Base-by-base conservation (phyloP, 139 green algal genomes). In the Chlamydomonas sp. region DNA sequence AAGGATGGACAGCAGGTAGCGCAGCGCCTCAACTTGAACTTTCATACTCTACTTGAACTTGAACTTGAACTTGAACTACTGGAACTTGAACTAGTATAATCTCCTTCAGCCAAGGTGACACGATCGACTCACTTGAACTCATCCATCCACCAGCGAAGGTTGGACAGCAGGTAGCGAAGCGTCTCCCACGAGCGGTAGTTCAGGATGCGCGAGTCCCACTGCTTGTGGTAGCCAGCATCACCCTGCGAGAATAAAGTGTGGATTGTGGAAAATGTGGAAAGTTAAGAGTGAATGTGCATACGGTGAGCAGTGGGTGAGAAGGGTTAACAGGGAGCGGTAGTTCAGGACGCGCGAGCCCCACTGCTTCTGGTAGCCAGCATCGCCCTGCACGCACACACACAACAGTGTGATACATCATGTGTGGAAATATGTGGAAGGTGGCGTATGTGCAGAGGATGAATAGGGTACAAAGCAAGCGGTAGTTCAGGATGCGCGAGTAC, bases 1-100 rank as follows among this genome's bases (percentile, higher is more conserved):
- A 49, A 98, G 65, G 77, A 98, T 98, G 57, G 87, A 96, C 26
- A 98, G 89, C 58, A 97, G 85, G 71, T 93, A 96, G 33, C 92
- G 79, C 75, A 92, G 79, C 16, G 84, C 77, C 68, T 88, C 76
- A n/a, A n/a, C n/a, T n/a, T n/a, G n/a, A n/a, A n/a, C n/a, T n/a
- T n/a, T n/a, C n/a, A n/a, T n/a, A n/a, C n/a, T n/a, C n/a, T n/a
- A n/a, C n/a, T n/a, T n/a, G n/a, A n/a, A n/a, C n/a, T n/a, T n/a
- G n/a, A n/a, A n/a, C n/a, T n/a, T n/a, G n/a, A n/a, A n/a, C n/a
- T n/a, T n/a, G n/a, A n/a, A n/a, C n/a, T n/a, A n/a, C n/a, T n/a
- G n/a, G n/a, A n/a, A n/a, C n/a, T n/a, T n/a, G n/a, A n/a, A n/a
- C n/a, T n/a, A n/a, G n/a, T n/a, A n/a, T n/a, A n/a, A n/a, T n/a